Evolutionary conservation across 768 basidiomycete genomes (phyloP), one percentile per base, ranked within the genome.

Genomic region (Suillus brevipes): DNA sequence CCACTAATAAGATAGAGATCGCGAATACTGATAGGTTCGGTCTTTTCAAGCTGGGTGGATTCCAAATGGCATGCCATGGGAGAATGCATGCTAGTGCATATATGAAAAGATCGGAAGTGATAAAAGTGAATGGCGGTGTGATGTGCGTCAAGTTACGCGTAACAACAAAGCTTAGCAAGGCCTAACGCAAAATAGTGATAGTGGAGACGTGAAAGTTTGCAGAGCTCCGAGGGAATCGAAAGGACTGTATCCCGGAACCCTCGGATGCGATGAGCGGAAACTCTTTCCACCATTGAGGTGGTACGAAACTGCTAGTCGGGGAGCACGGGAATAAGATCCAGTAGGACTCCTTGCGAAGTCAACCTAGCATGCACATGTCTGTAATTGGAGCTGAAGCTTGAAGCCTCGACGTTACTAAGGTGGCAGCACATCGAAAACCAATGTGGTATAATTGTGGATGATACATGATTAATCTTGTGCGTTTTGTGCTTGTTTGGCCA

Each of bases 401-500:
- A 34, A 53, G 52, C 50, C 52, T 53, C 31, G 52, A 55, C 31
- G 53, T 55, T 34, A 55, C 53, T 34, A 12, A n/a, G 52, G 31
- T 20, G 28, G 50, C 7, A 28, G 28, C 28, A 20, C 10, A n/a
- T 31, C 31, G 3, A 18, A 18, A 53, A 20, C 16, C 5, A 34
- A 53, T 23, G 28, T 52, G 28, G 28, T 18, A 28, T 31, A 20
- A 25, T 18, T 8, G 4, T 53, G 18, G 18, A 34, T 10, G 18
- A 55, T 52, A 18, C 5, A 16, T 31, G 18, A 50, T 50, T 25
- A 25, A 14, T 50, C 25, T 50, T 13, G 49, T n/a, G n/a, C n/a
- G n/a, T n/a, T n/a, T n/a, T n/a, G 25, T 31, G 16, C 28, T 31
- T 18, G 18, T 18, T 49, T 49, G 13, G 47, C 2, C 47, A 47